Percentiles rank a stretch among this genome's conserved stretches.
Evolutionary conservation across 805 yeast species (phyloP).

Genomic region (Candida silvatica): DNA sequence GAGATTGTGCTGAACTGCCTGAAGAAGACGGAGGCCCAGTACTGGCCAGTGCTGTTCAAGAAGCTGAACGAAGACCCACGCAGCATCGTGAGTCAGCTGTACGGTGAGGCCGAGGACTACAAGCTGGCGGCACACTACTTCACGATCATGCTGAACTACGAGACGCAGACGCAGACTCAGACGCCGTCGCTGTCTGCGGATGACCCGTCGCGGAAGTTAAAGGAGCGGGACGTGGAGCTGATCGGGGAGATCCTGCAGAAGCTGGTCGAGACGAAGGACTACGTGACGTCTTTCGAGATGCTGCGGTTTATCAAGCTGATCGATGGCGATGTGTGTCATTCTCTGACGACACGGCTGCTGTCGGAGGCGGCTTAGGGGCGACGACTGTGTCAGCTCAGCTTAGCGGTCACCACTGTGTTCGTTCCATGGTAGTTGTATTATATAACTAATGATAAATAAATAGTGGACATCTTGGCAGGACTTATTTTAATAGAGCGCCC

Average conservation of each 20-base stretch:
- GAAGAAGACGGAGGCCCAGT: slow-evolving; percentile 43
- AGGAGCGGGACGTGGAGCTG: slow-evolving; percentile 29
- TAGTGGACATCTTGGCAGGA: too few species aligned
- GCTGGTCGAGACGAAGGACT: slow-evolving; percentile 31
- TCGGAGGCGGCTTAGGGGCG: too few species aligned
- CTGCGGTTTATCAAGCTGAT: slow-evolving; percentile 44
- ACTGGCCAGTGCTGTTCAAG: slow-evolving; percentile 41
- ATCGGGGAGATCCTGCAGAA: slow-evolving; percentile 35
- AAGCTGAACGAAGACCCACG: slow-evolving; percentile 35
- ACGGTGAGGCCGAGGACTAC: slow-evolving; percentile 28
- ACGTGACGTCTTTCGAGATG: slow-evolving; percentile 48
- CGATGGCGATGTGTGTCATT: slow-evolving; percentile 28
- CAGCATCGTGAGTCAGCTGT: slow-evolving; percentile 31
- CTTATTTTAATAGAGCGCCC: too few species aligned
- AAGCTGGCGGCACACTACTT: slow-evolving; percentile 43
- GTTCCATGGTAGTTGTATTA: neutral
- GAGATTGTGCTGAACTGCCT: slow-evolving; percentile 41
- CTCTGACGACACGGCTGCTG: too few species aligned
- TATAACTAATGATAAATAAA: neutral
- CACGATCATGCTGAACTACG: slow-evolving; percentile 43
- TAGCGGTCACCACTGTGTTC: too few species aligned
- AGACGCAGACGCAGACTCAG: slow-evolving; percentile 10
- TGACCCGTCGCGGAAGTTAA: slow-evolving; percentile 1
- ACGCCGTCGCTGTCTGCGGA: too few species aligned
- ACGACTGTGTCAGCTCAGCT: too few species aligned